A percentile compares a stretch with the other conserved stretches of the same genome.
phyloP scores from a whole-genome alignment of 1,284 basidiomycete species.

The Exobasidium rhododendri region DNA sequence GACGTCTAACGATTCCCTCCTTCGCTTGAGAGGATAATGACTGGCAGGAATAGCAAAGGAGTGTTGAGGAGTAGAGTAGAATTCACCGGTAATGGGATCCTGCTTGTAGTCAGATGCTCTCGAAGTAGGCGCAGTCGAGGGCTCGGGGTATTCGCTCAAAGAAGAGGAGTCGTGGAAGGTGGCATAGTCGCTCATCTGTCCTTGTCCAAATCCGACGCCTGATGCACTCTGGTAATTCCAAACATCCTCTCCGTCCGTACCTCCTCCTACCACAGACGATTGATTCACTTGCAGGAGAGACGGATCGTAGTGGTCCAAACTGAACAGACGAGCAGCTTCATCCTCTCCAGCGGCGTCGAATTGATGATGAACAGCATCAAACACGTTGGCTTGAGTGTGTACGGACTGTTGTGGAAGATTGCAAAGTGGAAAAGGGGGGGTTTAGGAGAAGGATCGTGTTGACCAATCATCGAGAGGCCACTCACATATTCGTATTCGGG shows the following conservation, averaged over 20 bases:
- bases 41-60: background rate
- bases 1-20: conserved; percentile 1
- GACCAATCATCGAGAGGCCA: conserved; percentile 2
- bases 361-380: conserved; percentile 25
- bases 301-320: conserved; percentile 8
- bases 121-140: conserved; percentile 10
- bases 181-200: background rate
- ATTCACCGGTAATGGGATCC: background rate
- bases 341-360: conserved; percentile 14
- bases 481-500: conserved; percentile 52
- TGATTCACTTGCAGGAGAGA: background rate
- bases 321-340: conserved; percentile 9
- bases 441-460: no score
- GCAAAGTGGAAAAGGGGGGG: background rate
- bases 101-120: conserved; percentile 10
- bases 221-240: conserved; percentile 4
- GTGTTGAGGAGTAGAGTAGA: background rate
- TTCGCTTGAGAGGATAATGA: background rate
- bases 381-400: conserved; percentile 48
- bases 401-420: conserved; percentile 27
- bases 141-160: conserved; percentile 8
- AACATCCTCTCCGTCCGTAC: background rate
- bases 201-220: background rate
- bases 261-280: background rate
- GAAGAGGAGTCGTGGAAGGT: conserved; percentile 6